Conservation (phyloP, 805 yeast genomes). For the Teunomyces gatunensis region DNA sequence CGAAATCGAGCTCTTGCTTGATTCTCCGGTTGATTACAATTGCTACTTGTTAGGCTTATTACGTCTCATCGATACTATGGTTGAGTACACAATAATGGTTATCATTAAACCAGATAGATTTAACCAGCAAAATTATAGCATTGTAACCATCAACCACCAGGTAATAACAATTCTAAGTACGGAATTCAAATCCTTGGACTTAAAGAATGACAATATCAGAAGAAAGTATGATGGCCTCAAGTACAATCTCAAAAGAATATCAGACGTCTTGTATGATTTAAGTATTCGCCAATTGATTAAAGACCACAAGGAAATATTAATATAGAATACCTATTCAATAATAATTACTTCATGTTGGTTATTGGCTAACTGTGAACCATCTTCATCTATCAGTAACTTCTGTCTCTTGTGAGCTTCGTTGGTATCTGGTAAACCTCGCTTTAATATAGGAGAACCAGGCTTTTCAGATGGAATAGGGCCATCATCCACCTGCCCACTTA, state of each 20-base stretch:
- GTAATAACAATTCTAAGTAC: constrained; percentile 20
- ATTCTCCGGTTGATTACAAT: constrained; percentile 16
- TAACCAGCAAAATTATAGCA: constrained; percentile 12
- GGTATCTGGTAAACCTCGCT: neutral
- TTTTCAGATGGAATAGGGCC: no score
- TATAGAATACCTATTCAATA: neutral
- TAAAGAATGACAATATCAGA: constrained; percentile 26
- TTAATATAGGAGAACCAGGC: neutral
- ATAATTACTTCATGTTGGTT: neutral
- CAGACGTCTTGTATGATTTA: constrained; percentile 25
- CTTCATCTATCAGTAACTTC: neutral
- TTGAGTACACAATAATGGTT: constrained; percentile 23
- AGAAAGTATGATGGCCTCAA: constrained; percentile 29
- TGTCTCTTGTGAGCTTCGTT: constrained; percentile 7
- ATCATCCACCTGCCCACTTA: no score
- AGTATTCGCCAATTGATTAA: constrained; percentile 10
- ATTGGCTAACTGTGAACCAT: neutral
- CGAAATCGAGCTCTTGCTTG: constrained; percentile 11
- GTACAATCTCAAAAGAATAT: constrained; percentile 25
- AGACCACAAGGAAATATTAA: neutral
- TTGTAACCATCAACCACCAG: constrained; percentile 20
- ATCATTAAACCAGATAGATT: constrained; percentile 18
- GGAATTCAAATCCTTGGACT: constrained; percentile 28
- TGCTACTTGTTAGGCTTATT: constrained; percentile 22
- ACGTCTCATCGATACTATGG: constrained; percentile 19